Base-by-base conservation (phyloP, 2,329 filamentous ascomycete species). In the Hypoxylon sp. region DNA sequence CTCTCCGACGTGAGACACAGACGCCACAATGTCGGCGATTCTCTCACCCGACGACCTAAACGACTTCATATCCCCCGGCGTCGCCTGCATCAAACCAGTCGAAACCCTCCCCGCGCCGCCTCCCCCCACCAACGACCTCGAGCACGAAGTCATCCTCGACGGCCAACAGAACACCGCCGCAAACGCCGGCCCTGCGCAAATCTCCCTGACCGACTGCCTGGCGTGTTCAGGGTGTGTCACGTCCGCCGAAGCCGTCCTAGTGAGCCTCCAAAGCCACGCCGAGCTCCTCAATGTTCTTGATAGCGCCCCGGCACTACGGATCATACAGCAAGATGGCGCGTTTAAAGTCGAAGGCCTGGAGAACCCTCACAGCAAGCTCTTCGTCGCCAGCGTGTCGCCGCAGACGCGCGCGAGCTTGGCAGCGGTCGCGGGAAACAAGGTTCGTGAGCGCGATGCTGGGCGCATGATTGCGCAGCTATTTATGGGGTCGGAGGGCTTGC, bases 201-300 rank as follows among this genome's bases (percentile, higher is more conserved):
- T 99, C 75, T 98, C 94, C 53, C 88, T 99, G 68, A 98, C 96
- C 5, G 96, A 99, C 81, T 99, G 96, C 77, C 91, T 99, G 55
- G 96, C 96, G 57, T 99, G 96, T 81, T 98, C 96, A 9, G 96
- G 96, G 58, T 99, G 96, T 80, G 96, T 99, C 56, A 99, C 96
- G 19, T 97, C 94, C 5, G 96, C 96, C 51, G 96, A 99, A 82
- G 96, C 96, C 14, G 93, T 99, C n/a, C 88, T 99, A 46, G 94
- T 99, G 56, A 96, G 93, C 65, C 83, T 99, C 60, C 96, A 99
- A 81, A 97, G 93, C 73, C 96, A 99, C 80, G 89, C 90, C 39
- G 96, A 99, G 81, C 94, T 99, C 6, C 85, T 99, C 53, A 88
- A 88, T 66, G 91, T 92, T 4, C 87, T 99, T 33, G 94, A 98